Percentiles rank a stretch among this genome's conserved stretches.
Conservation (phyloP, 116 monocot genomes). For the Zostera marina region DNA sequence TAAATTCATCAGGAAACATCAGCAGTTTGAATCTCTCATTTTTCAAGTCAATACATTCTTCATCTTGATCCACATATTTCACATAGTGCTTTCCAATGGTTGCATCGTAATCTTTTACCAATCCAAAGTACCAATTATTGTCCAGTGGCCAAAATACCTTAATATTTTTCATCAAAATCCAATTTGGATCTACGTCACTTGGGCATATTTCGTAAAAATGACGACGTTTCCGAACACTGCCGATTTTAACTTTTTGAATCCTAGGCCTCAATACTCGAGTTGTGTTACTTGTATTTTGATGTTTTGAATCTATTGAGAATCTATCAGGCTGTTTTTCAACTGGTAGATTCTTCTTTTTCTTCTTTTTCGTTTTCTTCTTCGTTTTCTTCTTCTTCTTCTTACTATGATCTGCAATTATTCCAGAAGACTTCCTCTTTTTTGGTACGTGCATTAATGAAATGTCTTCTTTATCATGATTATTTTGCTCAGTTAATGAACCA, state of each 20-base stretch:
- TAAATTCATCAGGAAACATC: slow-evolving; percentile 66
- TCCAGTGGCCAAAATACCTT: slow-evolving; percentile 76
- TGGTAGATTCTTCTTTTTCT: no score
- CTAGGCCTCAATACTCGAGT: slow-evolving; percentile 30
- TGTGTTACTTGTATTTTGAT: slow-evolving; percentile 16
- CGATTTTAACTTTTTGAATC: slow-evolving; percentile 21
- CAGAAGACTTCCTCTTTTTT: slow-evolving; percentile 8
- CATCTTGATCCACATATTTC: slow-evolving; percentile 86
- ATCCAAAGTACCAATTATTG: slow-evolving; percentile 71
- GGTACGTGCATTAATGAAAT: no score
- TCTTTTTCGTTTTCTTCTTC: no score
- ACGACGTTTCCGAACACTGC: slow-evolving; percentile 41
- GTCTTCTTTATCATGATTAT: slow-evolving; percentile 14
- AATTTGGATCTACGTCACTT: slow-evolving; percentile 57
- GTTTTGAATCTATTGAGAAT: slow-evolving; percentile 4
- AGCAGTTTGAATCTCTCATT: slow-evolving; percentile 78
- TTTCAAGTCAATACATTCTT: slow-evolving; percentile 86
- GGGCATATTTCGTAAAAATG: slow-evolving; percentile 81
- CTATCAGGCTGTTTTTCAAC: slow-evolving; percentile 5
- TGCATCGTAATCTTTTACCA: slow-evolving; percentile 76
- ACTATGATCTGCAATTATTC: slow-evolving; percentile 1
- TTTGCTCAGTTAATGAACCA: slow-evolving; percentile 4
- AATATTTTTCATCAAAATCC: slow-evolving; percentile 60
- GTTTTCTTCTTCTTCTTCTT: no score
- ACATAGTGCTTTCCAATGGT: slow-evolving; percentile 53